Evolutionary conservation across 1,139 yeast species (phyloP).

Genomic region (Yamadazyma aaseri): DNA sequence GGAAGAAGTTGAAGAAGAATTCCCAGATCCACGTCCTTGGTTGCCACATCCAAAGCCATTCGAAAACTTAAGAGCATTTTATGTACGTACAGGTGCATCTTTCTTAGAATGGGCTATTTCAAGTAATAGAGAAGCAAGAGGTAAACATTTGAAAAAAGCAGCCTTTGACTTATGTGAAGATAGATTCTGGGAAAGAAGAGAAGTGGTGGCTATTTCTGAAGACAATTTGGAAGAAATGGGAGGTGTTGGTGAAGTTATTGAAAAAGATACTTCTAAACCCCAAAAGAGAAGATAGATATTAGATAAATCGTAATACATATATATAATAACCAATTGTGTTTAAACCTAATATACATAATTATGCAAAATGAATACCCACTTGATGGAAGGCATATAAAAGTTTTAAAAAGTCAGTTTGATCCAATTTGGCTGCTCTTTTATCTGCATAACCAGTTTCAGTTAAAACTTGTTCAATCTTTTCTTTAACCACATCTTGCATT

Average conservation of each 20-base stretch:
- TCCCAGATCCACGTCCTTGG: conserved; percentile 94
- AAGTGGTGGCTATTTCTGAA: conserved; percentile 83
- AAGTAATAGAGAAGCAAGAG: conserved; percentile 81
- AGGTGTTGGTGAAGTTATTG: conserved; percentile 89
- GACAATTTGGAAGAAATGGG: conserved; percentile 87
- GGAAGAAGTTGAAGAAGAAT: conserved; percentile 62
- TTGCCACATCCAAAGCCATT: conserved; percentile 97
- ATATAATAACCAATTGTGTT: conserved; percentile 1
- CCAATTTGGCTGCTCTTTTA: conserved; percentile 90
- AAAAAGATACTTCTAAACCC: conserved; percentile 58
- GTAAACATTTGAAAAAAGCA: conserved; percentile 83
- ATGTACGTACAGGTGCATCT: conserved; percentile 80
- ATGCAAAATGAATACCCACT: conserved; percentile 96
- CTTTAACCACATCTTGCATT: conserved; percentile 49
- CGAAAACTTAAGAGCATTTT: conserved; percentile 78
- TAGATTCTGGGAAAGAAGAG: conserved; percentile 99
- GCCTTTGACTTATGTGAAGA: conserved; percentile 91
- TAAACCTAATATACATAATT: conserved; percentile 13
- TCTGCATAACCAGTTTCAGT: conserved; percentile 77
- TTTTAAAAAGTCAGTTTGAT: conserved; percentile 89
- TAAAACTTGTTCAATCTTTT: conserved; percentile 64
- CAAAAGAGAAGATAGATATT: conserved; percentile 47
- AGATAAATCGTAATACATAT: conserved; percentile 2
- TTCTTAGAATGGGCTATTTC: conserved; percentile 93
- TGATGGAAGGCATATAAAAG: conserved; percentile 91